Evolutionary conservation across 2,329 filamentous ascomycete genomes (phyloP), one percentile per base, ranked within the genome.

Genomic region (Xylariaceae sp.): DNA sequence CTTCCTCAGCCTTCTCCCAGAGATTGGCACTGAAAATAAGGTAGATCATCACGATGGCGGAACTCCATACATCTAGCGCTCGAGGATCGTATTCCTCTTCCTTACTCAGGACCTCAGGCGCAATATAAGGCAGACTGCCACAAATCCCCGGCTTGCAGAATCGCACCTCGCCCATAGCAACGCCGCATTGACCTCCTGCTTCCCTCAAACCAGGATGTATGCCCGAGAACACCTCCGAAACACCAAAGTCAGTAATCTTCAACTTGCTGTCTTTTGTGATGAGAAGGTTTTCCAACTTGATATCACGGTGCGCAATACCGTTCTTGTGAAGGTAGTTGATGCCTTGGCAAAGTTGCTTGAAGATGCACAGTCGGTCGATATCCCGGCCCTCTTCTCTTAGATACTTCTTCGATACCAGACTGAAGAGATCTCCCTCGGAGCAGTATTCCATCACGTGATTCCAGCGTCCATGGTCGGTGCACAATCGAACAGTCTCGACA

Each of bases 361-460:
- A 96, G 62, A 96, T 82, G 74, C 92, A 96, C 28, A 90, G 78
- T 8, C 90, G 87, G 69, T 96, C 91, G 53, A 82, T 79, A 14
- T 82, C 78, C 56, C 87, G 86, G 53, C 89, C 86, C 6, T 87
- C 81, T 3, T 79, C 75, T 54, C 79, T 83, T 62, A 96, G 84
- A 66, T 89, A 88, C 29, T 84, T 83, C 71, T 88, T 88, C 63
- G 87, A 84, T 34, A 96, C 87, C 11, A 96, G 77, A 60, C 82
- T 81, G 72, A 89, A 94, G 5, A 96, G 78, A 69, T 96, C 92
- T 41, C 92, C 92, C 65, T 91, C 86, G 3, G 85, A 82, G 76
- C 92, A 96, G 72, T 90, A 96, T 71, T 96, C 91, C 92, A 96
- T 96, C 53, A 96, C 91, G 71, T 96, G 91, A 71, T 92, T 93